Base-by-base conservation (phyloP, 306 rosid genomes). In the Trichosanthes truncata region DNA sequence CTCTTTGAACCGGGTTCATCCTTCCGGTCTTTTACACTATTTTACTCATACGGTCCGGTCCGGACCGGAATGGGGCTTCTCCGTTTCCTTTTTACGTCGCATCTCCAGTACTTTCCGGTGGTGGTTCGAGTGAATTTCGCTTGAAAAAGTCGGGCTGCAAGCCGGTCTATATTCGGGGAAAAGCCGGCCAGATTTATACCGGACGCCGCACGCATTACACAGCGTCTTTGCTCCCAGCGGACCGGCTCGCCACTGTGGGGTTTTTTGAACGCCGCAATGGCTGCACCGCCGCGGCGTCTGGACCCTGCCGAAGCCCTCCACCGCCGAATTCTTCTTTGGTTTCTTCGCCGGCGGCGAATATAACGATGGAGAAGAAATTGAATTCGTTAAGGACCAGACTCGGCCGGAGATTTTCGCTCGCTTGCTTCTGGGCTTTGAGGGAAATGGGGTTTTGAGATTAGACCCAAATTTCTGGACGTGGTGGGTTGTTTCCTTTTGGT, bases 21-120 rank as follows among this genome's bases (percentile, higher is more conserved):
- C 13, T 29, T 13, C 68, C 36, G 41, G 41, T 62, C 71, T 6
- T 3, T 66, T 66, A 66, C 48, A 8, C 48, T 33, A 17, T 1
- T 25, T 35, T 26, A 26, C 35, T 25, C 36, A 36, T 25, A 59
- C 6, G 31, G 36, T 10, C 35, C 7, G n/a, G 3, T 36, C 48
- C 26, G 12, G 7, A 20, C 73, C 48, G 15, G 73, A 66, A 0
- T 8, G 73, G 73, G 43, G 7, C 20, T 8, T 36, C 48, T 66
- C 73, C 1, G 2, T 63, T 43, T 92, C 98, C 83, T 95, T 92
- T 89, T 95, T 82, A 81, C 85, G 90, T 84, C 98, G 93, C 97
- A 95, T 95, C 86, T 95, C 98, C 49, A 95, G 80, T n/a, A 95
- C 98, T 81, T 91, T 95, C 5, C 98, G 93, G 91, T 95, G 98